phyloP scores from a whole-genome alignment of 2,329 filamentous ascomycete genomes.

The Penicillium palitans region DNA sequence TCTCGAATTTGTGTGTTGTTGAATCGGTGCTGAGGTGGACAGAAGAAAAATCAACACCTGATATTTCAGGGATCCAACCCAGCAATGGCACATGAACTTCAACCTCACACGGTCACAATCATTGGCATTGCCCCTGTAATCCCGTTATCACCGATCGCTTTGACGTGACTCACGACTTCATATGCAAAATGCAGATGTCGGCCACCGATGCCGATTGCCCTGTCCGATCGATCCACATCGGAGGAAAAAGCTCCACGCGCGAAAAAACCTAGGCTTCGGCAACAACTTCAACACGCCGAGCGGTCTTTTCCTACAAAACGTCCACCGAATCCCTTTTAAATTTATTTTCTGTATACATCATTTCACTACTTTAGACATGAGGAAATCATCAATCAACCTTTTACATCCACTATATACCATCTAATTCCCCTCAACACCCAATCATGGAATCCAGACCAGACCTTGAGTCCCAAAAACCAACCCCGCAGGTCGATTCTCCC shows the following conservation, averaged over 20 bases:
- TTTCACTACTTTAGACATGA: background rate
- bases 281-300: conserved; percentile 3
- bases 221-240: background rate
- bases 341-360: background rate
- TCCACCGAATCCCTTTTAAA: background rate
- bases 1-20: background rate
- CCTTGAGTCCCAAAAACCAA: conserved; percentile 20
- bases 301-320: conserved; percentile 3
- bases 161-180: background rate
- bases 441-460: conserved; percentile 16
- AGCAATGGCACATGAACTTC: background rate
- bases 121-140: background rate
- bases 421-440: background rate
- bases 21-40: background rate
- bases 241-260: background rate
- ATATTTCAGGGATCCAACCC: background rate
- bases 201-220: conserved; percentile 1
- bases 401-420: background rate
- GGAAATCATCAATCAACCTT: background rate
- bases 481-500: conserved; percentile 13
- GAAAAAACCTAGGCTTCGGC: conserved; percentile 7
- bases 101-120: background rate
- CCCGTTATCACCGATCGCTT: background rate
- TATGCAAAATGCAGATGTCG: background rate
- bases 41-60: background rate